A percentile compares a stretch with the other conserved stretches of the same genome.
These are phyloP conservation scores for Calvatia gigantea DNA, from an alignment of 768 basidiomycete species.

Conservation along the genomic window DNA sequence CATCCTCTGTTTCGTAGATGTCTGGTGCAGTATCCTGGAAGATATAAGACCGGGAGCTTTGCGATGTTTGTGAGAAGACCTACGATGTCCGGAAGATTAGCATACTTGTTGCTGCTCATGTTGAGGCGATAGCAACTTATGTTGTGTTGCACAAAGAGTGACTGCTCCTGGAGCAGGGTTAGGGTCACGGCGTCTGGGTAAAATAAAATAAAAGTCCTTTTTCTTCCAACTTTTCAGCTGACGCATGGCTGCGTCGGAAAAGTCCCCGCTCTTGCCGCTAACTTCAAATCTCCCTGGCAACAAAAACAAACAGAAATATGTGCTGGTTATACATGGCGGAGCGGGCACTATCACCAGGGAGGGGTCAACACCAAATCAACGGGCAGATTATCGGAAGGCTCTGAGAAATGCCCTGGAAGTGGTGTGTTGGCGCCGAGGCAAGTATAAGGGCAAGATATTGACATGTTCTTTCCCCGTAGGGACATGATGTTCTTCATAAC, in stretches of 20 bases:
- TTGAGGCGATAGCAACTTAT: background rate
- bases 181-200: background rate
- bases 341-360: slow-evolving; percentile 66
- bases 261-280: slow-evolving; percentile 1
- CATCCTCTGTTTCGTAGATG: slow-evolving; percentile 89
- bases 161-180: background rate
- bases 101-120: slow-evolving; percentile 78
- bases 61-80: slow-evolving; percentile 25
- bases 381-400: slow-evolving; percentile 51
- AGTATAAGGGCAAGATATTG: background rate
- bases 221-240: background rate
- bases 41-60: background rate
- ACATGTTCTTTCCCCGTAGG: slow-evolving; percentile 27
- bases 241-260: slow-evolving; percentile 1
- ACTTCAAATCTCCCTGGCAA: background rate
- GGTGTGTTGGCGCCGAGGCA: slow-evolving; percentile 16
- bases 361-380: slow-evolving; percentile 57
- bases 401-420: slow-evolving; percentile 53
- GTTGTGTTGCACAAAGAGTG: background rate
- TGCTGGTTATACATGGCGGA: slow-evolving; percentile 77
- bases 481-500: slow-evolving; percentile 55
- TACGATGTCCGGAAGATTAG: slow-evolving; percentile 90
- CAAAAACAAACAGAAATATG: slow-evolving; percentile 18
- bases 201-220: background rate
- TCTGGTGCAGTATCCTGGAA: slow-evolving; percentile 85